Evolutionary conservation across 2,329 filamentous ascomycete genomes (phyloP), one percentile per base, ranked within the genome.

Genomic region (Penicillium sp.): DNA sequence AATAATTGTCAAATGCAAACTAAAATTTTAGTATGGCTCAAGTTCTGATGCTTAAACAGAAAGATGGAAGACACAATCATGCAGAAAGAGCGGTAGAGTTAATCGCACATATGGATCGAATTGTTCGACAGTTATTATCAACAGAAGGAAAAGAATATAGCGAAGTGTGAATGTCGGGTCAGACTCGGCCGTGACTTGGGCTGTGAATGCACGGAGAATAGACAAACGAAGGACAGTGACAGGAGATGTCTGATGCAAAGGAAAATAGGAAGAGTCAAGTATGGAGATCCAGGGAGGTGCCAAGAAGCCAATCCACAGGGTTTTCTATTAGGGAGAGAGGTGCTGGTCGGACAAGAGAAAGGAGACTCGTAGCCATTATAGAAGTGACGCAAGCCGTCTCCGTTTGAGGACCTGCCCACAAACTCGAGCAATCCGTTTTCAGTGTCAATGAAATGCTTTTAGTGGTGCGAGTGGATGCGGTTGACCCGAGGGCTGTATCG

Each of bases 401-500:
- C 31, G 53, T 59, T 56, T 54, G 57, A 58, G 52, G 56, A 46
- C 50, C 57, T 46, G 54, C 54, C 56, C 54, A 42, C 57, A 56
- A 55, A 59, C 57, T 55, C 49, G 42, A 52, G 46, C 46, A 42
- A 56, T 46, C 44, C 45, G 43, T 52, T 50, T 52, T 35, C 40
- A 42, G 46, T 35, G 38, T 40, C 22, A 46, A 42, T 27, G 24
- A 26, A 7, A 27, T 27, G 23, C 41, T 44, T 46, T 51, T 57
- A 68, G 44, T 66, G 60, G 47, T 70, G 67, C 9, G 65, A 66
- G 50, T 70, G 67, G 34, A 59, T 64, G 36, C 66, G 67, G 47
- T 70, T 68, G 23, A 62, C 53, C 28, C 64, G 62, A 6, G 68
- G 67, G 51, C 69, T 71, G 49, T 68, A 71, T 16, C 67, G 65